Percentiles rank a stretch among this genome's conserved stretches.
These are phyloP conservation scores for Nymphaea thermarum DNA, from an alignment of 164 flowering plant genomes.

Conservation along the genomic window DNA sequence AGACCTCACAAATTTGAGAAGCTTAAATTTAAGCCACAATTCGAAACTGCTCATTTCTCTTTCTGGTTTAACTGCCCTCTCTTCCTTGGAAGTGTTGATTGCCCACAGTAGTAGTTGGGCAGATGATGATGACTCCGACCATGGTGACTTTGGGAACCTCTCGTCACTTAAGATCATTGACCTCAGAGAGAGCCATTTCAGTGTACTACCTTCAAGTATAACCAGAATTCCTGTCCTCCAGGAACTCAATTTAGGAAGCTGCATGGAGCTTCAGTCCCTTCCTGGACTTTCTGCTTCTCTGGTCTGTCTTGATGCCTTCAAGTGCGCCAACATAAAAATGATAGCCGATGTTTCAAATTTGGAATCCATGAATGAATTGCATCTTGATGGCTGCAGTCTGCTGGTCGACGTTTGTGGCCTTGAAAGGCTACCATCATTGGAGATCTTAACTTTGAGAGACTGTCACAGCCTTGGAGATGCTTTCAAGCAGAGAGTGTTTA, in stretches of 20 bases:
- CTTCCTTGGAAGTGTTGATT: background rate
- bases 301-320: background rate
- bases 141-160: background rate
- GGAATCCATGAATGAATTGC: background rate
- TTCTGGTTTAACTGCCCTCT: background rate
- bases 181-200: background rate
- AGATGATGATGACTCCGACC: background rate
- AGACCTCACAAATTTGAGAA: background rate
- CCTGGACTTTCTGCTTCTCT: background rate
- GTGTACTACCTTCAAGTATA: background rate
- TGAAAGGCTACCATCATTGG: background rate
- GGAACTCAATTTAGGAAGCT: background rate
- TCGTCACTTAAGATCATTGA: background rate
- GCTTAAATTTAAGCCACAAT: background rate
- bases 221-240: background rate
- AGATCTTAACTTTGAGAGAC: too few species aligned
- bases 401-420: background rate
- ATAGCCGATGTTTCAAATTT: background rate
- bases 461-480: too few species aligned
- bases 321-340: background rate
- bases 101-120: background rate
- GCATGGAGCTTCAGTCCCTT: background rate
- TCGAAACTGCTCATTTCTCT: background rate
- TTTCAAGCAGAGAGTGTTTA: too few species aligned
- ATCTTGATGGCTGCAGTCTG: background rate